These are phyloP conservation scores for Gleditsia sinensis DNA, from an alignment of 306 rosid species.

Conservation along the genomic window DNA sequence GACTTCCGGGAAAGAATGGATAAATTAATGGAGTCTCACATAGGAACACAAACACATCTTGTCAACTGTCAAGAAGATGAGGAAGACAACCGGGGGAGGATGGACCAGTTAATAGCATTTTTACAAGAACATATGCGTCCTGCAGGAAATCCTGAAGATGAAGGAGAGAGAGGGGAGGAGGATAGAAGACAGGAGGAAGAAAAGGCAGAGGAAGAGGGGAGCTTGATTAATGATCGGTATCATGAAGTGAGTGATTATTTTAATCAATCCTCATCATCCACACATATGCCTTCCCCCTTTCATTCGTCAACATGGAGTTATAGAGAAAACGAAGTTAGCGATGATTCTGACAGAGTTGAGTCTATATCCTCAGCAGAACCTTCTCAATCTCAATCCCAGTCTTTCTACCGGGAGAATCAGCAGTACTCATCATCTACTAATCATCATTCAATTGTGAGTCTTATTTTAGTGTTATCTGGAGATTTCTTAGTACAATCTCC, in stretches of 20 bases:
- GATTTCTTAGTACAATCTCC: background rate
- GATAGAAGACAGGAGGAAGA: constrained; percentile 25
- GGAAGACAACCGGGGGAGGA: constrained; percentile 36
- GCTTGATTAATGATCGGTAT: constrained; percentile 40
- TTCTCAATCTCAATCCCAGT: constrained; percentile 45
- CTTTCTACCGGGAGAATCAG: constrained; percentile 27
- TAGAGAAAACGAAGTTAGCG: constrained; percentile 65
- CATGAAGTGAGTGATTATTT: constrained; percentile 52
- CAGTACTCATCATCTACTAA: constrained; percentile 43
- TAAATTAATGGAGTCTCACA: constrained; percentile 63
- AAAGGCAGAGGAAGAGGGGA: constrained; percentile 9
- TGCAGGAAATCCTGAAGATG: constrained; percentile 27
- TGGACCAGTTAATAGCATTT: constrained; percentile 32
- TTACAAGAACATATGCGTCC: constrained; percentile 32
- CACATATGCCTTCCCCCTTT: constrained; percentile 48
- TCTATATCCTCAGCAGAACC: constrained; percentile 52
- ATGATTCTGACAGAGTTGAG: constrained; percentile 54
- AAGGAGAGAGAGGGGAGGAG: background rate
- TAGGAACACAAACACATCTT: constrained; percentile 49
- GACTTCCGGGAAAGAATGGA: constrained; percentile 73
- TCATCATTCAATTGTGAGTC: constrained; percentile 59
- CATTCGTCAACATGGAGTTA: constrained; percentile 62
- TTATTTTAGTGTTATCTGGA: background rate
- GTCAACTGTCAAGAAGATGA: constrained; percentile 38
- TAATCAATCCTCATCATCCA: constrained; percentile 51